Evolutionary conservation across 1,284 basidiomycete species (phyloP).

Genomic region (Neonothopanus nambi): DNA sequence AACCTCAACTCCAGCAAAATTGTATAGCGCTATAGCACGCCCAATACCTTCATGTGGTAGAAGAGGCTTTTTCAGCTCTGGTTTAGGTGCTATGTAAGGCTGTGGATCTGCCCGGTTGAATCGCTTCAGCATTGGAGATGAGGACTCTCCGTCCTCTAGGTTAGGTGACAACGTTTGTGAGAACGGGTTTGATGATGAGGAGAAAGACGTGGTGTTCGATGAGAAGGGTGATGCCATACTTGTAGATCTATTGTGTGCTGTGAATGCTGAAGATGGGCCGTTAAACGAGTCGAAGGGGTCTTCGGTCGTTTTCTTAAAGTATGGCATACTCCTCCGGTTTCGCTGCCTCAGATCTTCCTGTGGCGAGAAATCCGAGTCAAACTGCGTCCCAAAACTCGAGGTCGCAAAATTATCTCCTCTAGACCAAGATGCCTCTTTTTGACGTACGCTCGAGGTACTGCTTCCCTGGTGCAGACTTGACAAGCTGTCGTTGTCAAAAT

Average conservation of each 20-base stretch:
- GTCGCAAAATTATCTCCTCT: slow-evolving; percentile 23
- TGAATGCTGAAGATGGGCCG: slow-evolving; percentile 1
- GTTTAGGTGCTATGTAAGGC: slow-evolving; percentile 46
- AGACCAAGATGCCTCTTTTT: slow-evolving; percentile 17
- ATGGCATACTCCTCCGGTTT: slow-evolving; percentile 10
- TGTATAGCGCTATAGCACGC: slow-evolving; percentile 78
- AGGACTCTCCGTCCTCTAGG: slow-evolving; percentile 7
- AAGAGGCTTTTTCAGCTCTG: slow-evolving; percentile 49
- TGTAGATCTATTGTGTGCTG: slow-evolving; percentile 21
- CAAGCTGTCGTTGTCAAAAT: slow-evolving; percentile 32
- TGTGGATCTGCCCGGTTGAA: slow-evolving; percentile 14
- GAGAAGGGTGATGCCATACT: slow-evolving; percentile 19
- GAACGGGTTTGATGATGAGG: slow-evolving; percentile 16
- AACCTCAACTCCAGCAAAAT: slow-evolving; percentile 75
- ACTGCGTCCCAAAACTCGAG: slow-evolving; percentile 41
- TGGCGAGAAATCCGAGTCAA: slow-evolving; percentile 39
- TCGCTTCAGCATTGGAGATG: slow-evolving; percentile 6
- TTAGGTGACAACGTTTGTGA: slow-evolving; percentile 20
- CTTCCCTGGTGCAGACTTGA: slow-evolving; percentile 16
- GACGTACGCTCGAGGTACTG: slow-evolving; percentile 10
- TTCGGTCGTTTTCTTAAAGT: background rate
- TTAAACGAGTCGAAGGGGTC: slow-evolving; percentile 19
- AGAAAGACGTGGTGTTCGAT: slow-evolving; percentile 4
- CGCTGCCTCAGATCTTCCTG: slow-evolving; percentile 22
- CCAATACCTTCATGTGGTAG: slow-evolving; percentile 60